These are phyloP conservation scores for Dictyostelium citrinum DNA, from an alignment of 78 protist species.

Conservation along the genomic window DNA sequence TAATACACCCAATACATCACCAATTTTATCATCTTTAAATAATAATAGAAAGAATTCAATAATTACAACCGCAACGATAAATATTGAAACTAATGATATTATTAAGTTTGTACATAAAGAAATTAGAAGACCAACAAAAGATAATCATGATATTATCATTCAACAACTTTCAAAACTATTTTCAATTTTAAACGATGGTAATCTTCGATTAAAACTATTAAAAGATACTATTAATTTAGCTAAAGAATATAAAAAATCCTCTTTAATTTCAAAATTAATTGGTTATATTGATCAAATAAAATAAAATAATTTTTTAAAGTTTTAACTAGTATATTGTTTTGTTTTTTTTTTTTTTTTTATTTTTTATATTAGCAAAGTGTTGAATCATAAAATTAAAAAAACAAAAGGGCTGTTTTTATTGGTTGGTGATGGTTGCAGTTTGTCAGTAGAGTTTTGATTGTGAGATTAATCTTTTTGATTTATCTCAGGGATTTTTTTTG, in stretches of 20 bases:
- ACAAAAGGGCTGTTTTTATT: not conserved
- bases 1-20: not conserved
- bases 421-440: no score
- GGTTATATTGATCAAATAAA: constrained; percentile 2
- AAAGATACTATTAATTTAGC: not conserved
- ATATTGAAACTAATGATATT: not conserved
- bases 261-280: constrained; percentile 5
- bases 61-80: not conserved
- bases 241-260: constrained; percentile 1
- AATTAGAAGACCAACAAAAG: constrained; percentile 31
- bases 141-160: constrained; percentile 2
- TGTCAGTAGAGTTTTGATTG: not conserved
- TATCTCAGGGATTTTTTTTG: not conserved
- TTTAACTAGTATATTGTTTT: no score
- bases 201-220: not conserved
- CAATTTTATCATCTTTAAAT: not conserved
- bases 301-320: not conserved
- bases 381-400: no score
- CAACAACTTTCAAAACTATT: not conserved
- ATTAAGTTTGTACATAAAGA: constrained; percentile 31
- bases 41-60: not conserved
- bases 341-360: no score
- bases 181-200: not conserved
- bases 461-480: not conserved
- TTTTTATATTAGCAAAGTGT: no score